phyloP scores from a whole-genome alignment of 1,284 basidiomycete species.

The Farysia itapuensis region DNA sequence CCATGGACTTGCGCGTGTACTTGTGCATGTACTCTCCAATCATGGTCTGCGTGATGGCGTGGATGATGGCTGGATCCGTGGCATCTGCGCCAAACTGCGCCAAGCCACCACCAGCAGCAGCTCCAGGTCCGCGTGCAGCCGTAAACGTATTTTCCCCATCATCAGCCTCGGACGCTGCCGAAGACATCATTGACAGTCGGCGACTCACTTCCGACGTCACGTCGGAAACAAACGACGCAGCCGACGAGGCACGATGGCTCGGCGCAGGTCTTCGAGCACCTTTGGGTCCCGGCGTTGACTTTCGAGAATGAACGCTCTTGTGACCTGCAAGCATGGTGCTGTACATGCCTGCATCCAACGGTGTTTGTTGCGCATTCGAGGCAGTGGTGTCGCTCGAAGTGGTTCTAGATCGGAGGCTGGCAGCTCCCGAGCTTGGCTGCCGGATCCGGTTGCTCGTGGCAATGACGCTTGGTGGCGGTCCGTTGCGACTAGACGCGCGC shows the following conservation, averaged over 20 bases:
- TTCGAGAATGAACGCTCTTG: slow-evolving; percentile 33
- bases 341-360: slow-evolving; percentile 38
- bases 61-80: slow-evolving; percentile 64
- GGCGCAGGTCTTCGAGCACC: slow-evolving; percentile 9
- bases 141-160: slow-evolving; percentile 31
- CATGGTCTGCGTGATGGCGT: slow-evolving; percentile 99
- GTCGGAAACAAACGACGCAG: slow-evolving; percentile 48
- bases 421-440: slow-evolving; percentile 25
- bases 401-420: slow-evolving; percentile 31
- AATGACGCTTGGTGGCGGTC: slow-evolving; percentile 16
- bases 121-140: slow-evolving; percentile 5
- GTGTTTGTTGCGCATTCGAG: slow-evolving; percentile 9
- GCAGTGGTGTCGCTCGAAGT: slow-evolving; percentile 21
- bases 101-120: slow-evolving; percentile 11
- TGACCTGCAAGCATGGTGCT: slow-evolving; percentile 14
- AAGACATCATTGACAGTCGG: slow-evolving; percentile 42
- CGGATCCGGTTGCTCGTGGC: slow-evolving; percentile 14
- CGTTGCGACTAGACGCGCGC: slow-evolving; percentile 29
- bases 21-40: slow-evolving; percentile 98
- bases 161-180: slow-evolving; percentile 23
- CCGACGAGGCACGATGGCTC: slow-evolving; percentile 35
- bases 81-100: slow-evolving; percentile 22
- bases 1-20: slow-evolving; percentile 88
- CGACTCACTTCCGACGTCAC: slow-evolving; percentile 47
- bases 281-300: slow-evolving; percentile 3